phyloP scores from a whole-genome alignment of 495 filamentous ascomycete species.

The Hypoxylon lenormandii region DNA sequence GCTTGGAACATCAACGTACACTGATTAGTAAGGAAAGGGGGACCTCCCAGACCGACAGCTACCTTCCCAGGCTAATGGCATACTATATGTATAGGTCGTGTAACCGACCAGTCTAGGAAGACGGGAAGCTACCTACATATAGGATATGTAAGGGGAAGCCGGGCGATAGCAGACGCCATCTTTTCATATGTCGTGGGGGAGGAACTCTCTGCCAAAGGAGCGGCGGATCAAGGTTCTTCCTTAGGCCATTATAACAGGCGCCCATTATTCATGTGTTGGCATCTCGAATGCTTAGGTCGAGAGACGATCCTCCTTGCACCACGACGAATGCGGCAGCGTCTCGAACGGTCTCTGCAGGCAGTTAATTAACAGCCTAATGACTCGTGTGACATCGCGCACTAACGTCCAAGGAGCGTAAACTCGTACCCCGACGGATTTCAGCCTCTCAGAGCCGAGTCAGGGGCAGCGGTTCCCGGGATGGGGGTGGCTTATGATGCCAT shows the following conservation, averaged over 20 bases:
- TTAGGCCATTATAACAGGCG: constrained; percentile 13
- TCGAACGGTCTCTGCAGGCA: constrained; percentile 23
- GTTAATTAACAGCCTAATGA: constrained; percentile 12
- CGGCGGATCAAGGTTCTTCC: constrained; percentile 27
- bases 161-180: not conserved
- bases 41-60: constrained; percentile 9
- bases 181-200: not conserved
- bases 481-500: constrained; percentile 9
- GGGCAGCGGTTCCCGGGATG: not conserved
- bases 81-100: constrained; percentile 19
- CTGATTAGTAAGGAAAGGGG: constrained; percentile 7
- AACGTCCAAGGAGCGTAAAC: constrained; percentile 11
- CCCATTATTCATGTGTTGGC: constrained; percentile 23
- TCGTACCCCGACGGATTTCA: constrained; percentile 1
- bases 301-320: constrained; percentile 6
- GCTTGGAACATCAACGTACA: constrained; percentile 2
- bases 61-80: constrained; percentile 10
- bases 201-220: not conserved
- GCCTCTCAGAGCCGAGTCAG: not conserved
- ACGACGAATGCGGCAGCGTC: constrained; percentile 16
- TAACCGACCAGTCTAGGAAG: constrained; percentile 21
- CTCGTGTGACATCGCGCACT: constrained; percentile 14
- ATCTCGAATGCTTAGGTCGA: constrained; percentile 15
- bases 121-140: constrained; percentile 17
- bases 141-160: constrained; percentile 4